phyloP scores from a whole-genome alignment of 805 yeast species.

The Nakazawaea anatomiae region DNA sequence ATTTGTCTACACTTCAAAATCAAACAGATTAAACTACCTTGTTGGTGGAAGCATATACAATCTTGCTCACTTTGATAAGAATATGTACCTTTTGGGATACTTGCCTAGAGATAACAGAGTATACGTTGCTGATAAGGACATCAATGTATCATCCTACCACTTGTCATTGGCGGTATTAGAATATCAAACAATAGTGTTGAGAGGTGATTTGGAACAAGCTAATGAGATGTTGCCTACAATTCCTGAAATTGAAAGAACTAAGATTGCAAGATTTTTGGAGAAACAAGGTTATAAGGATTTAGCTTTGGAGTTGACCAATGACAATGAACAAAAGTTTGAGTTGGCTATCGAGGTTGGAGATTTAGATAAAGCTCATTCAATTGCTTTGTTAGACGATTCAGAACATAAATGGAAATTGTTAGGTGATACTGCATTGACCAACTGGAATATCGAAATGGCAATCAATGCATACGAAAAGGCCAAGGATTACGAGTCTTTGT shows the following conservation, averaged over 20 bases:
- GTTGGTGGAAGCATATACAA: slow-evolving; percentile 94
- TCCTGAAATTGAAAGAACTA: slow-evolving; percentile 61
- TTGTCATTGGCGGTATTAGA: slow-evolving; percentile 84
- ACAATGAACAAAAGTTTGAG: slow-evolving; percentile 87
- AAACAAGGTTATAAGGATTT: slow-evolving; percentile 84
- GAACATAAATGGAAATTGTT: slow-evolving; percentile 84
- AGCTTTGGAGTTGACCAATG: slow-evolving; percentile 79
- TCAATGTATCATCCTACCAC: slow-evolving; percentile 74
- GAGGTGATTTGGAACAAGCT: slow-evolving; percentile 90
- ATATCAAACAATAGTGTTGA: slow-evolving; percentile 90
- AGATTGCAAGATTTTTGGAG: slow-evolving; percentile 88
- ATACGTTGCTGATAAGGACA: slow-evolving; percentile 86
- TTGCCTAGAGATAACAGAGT: slow-evolving; percentile 85
- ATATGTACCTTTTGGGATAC: slow-evolving; percentile 83
- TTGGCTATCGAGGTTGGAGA: slow-evolving; percentile 75
- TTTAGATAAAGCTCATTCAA: slow-evolving; percentile 63
- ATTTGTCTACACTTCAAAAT: slow-evolving; percentile 79
- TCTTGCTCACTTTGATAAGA: slow-evolving; percentile 87
- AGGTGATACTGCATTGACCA: slow-evolving; percentile 78
- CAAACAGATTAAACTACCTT: slow-evolving; percentile 86
- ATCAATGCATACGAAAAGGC: slow-evolving; percentile 74
- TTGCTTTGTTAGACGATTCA: slow-evolving; percentile 46
- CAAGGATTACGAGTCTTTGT: slow-evolving; percentile 73
- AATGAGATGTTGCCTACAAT: slow-evolving; percentile 57
- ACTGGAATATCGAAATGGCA: slow-evolving; percentile 80